phyloP scores from a whole-genome alignment of 2,329 filamentous ascomycete species.

The Ophiostoma sp. region DNA sequence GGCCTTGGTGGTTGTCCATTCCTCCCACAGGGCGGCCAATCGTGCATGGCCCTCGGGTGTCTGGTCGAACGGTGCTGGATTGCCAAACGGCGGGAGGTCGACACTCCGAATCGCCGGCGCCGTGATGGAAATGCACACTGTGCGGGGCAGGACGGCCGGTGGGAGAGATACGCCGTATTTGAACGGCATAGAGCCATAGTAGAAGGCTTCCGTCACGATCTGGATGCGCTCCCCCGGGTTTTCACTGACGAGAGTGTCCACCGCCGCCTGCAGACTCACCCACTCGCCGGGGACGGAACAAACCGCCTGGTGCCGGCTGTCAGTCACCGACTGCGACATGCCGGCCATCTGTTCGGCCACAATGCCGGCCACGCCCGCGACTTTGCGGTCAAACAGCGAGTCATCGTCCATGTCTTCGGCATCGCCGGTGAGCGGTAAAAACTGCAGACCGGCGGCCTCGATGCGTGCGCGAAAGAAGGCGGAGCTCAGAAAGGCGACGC shows the following conservation, averaged over 20 bases:
- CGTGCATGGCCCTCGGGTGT: slow-evolving; percentile 29
- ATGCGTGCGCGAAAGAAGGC: slow-evolving; percentile 40
- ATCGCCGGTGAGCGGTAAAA: slow-evolving; percentile 37
- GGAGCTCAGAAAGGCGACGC: slow-evolving; percentile 40
- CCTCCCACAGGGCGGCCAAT: slow-evolving; percentile 36
- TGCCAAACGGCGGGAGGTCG: slow-evolving; percentile 40
- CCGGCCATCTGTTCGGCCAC: slow-evolving; percentile 21
- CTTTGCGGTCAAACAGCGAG: slow-evolving; percentile 27
- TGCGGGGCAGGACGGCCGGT: slow-evolving; percentile 30
- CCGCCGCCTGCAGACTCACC: slow-evolving; percentile 36
- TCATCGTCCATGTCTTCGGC: slow-evolving; percentile 42
- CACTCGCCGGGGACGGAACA: slow-evolving; percentile 40
- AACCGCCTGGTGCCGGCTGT: slow-evolving; percentile 38
- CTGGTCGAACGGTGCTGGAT: slow-evolving; percentile 37
- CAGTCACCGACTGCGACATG: slow-evolving; percentile 34
- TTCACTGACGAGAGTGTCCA: slow-evolving; percentile 32
- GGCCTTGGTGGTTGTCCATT: slow-evolving; percentile 34
- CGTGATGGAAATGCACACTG: slow-evolving; percentile 42
- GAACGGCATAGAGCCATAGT: slow-evolving; percentile 40
- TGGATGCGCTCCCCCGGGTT: slow-evolving; percentile 33
- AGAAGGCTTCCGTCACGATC: slow-evolving; percentile 41
- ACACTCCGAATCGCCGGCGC: slow-evolving; percentile 40
- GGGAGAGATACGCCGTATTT: slow-evolving; percentile 37
- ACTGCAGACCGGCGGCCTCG: slow-evolving; percentile 37
- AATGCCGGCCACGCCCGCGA: background rate